Percentiles rank a stretch among this genome's conserved stretches.
Conservation (phyloP, 768 basidiomycete species). For the Xerocomus brunneocitrinus region DNA sequence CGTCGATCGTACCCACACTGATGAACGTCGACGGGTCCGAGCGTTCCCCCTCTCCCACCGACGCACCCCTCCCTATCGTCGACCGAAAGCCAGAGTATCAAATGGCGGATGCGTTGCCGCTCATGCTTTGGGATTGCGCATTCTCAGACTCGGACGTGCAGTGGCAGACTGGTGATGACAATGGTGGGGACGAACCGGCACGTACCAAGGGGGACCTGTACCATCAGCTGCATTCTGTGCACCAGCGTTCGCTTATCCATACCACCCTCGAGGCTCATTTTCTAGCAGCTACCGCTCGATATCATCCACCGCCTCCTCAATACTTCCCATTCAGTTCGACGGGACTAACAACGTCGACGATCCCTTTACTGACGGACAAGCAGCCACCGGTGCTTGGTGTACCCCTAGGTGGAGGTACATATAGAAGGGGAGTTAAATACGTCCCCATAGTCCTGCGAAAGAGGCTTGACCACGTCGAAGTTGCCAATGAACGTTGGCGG, state of each 20-base stretch:
- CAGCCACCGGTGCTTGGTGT: constrained; percentile 38
- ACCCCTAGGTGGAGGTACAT: constrained; percentile 71
- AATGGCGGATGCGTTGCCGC: constrained; percentile 89
- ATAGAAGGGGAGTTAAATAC: constrained; percentile 59
- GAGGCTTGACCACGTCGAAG: constrained; percentile 65
- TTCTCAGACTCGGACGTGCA: constrained; percentile 61
- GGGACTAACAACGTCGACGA: constrained; percentile 17
- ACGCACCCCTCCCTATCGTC: constrained; percentile 44
- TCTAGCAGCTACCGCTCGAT: constrained; percentile 46
- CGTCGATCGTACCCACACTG: constrained; percentile 63
- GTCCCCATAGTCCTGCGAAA: constrained; percentile 61
- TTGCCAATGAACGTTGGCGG: constrained; percentile 76
- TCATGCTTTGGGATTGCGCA: constrained; percentile 88
- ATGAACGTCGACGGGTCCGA: constrained; percentile 57
- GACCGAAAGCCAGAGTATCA: constrained; percentile 82
- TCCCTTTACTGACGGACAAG: constrained; percentile 13
- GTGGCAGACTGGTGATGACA: constrained; percentile 62
- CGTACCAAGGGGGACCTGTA: constrained; percentile 39
- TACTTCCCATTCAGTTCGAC: constrained; percentile 35
- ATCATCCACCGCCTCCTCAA: constrained; percentile 43
- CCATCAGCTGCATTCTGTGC: constrained; percentile 49
- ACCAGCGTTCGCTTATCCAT: constrained; percentile 60
- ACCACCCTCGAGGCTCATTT: constrained; percentile 65
- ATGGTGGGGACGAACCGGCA: constrained; percentile 16
- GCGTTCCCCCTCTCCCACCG: not conserved